Percentiles rank a stretch among this genome's conserved stretches.
Evolutionary conservation across 345 rosid genomes (phyloP).

Genomic region (Cardamine chenopodiifolia): DNA sequence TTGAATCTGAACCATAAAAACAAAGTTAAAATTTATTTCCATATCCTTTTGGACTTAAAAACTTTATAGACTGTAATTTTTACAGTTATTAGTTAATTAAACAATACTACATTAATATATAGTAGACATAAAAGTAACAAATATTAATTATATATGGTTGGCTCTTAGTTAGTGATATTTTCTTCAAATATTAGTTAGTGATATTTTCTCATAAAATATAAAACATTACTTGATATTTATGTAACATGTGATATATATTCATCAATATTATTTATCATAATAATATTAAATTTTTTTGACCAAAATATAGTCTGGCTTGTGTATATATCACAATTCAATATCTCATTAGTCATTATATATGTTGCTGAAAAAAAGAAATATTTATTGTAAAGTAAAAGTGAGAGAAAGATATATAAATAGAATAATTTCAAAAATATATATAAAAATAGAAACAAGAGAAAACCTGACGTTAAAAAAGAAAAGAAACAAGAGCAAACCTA

Average conservation of each 20-base stretch:
- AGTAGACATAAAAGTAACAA: background rate
- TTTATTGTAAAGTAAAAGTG: conserved; percentile 15
- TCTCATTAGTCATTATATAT: background rate
- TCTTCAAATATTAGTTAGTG: no score
- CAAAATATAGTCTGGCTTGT: background rate
- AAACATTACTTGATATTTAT: background rate
- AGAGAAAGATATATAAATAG: background rate
- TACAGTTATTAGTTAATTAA: background rate
- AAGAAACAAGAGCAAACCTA: conserved; percentile 15
- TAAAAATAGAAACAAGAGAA: no score
- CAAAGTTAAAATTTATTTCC: background rate
- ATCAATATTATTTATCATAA: background rate
- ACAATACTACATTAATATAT: background rate
- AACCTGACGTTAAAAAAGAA: no score
- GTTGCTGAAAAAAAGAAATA: background rate
- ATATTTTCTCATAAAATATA: background rate
- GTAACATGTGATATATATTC: background rate
- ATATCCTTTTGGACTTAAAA: background rate
- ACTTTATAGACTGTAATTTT: background rate
- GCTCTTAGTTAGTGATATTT: background rate
- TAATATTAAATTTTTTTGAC: background rate
- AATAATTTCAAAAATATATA: no score
- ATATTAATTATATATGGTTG: background rate
- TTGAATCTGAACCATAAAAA: background rate
- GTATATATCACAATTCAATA: background rate